These are phyloP conservation scores for Cladosporium phlei DNA, from an alignment of 2,329 filamentous ascomycete genomes.

Conservation along the genomic window DNA sequence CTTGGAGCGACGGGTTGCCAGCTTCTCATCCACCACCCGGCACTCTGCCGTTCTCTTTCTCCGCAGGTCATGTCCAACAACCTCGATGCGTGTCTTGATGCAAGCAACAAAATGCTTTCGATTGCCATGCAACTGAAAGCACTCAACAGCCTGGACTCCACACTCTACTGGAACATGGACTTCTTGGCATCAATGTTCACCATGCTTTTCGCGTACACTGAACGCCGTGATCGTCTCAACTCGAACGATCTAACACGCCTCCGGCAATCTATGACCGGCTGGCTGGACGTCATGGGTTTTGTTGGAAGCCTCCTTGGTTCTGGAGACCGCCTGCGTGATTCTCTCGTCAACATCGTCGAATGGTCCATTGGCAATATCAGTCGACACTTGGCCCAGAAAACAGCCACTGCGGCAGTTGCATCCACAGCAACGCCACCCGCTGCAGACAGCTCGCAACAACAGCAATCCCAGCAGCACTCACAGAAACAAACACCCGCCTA, in stretches of 20 bases:
- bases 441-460: neutral
- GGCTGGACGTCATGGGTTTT: slow-evolving; percentile 64
- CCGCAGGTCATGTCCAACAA: slow-evolving; percentile 57
- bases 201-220: slow-evolving; percentile 63
- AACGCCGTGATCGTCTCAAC: slow-evolving; percentile 58
- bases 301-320: slow-evolving; percentile 61
- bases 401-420: slow-evolving; percentile 38
- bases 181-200: slow-evolving; percentile 71
- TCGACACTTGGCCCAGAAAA: slow-evolving; percentile 39
- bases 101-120: slow-evolving; percentile 59
- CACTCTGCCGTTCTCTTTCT: slow-evolving; percentile 47
- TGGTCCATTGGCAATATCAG: slow-evolving; percentile 45
- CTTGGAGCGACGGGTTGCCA: slow-evolving; percentile 47
- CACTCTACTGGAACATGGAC: slow-evolving; percentile 69
- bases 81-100: slow-evolving; percentile 57
- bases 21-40: slow-evolving; percentile 51
- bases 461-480: neutral
- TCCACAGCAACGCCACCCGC: slow-evolving; percentile 25
- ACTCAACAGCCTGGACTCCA: slow-evolving; percentile 67
- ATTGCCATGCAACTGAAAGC: slow-evolving; percentile 56
- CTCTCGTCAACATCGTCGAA: slow-evolving; percentile 47
- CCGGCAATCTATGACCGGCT: slow-evolving; percentile 62
- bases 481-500: slow-evolving; percentile 5
- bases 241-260: slow-evolving; percentile 56
- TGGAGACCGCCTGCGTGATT: slow-evolving; percentile 44